Evolutionary conservation across 345 rosid genomes (phyloP), one percentile per base, ranked within the genome.

Genomic region (Gossypium mustelinum): DNA sequence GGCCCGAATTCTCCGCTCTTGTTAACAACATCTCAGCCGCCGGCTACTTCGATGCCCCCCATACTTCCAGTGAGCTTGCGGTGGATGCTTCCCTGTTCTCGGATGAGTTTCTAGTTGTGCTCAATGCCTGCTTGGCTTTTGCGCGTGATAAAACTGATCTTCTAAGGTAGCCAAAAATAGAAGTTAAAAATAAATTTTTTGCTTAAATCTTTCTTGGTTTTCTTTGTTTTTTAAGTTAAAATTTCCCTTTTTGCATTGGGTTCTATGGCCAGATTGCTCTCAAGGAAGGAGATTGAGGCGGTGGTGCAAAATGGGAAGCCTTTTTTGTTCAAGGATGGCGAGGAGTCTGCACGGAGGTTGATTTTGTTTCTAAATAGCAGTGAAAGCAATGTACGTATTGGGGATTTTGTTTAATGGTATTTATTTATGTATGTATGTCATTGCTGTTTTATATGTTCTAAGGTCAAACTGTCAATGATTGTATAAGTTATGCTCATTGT

Each of bases 221-320:
- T 29, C 45, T 27, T 51, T 17, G 2, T 8, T 16, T 9, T 39
- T 16, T 25, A 17, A 50, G 56, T 66, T 34, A 34, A 34, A 34
- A 1, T 18, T 18, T 16, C 9, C 58, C 22, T 1, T 41, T 0
- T 8, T 22, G 39, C 50, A 22, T 45, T 12, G 55, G 39, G 7
- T 39, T 67, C 11, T 62, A 29, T 66, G 48, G 54, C 72, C 72
- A 95, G 99, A 85, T 81, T 81, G 86, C 84, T 95, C 44, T 76
- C 97, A 27, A 85, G 85, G 86, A 86, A 85, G 68, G 97, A 93
- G 41, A 78, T 93, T 4, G 87, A 87, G 82, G 85, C 85, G 65
- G 77, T 95, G 73, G 91, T 89, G 45, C 82, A 76, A 65, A 86
- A 85, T 75, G 93, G 84, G 64, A 73, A 74, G 62, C 96, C 98